Conservation (phyloP, 176 grass and related monocot genomes). For the Paspalum notatum region DNA sequence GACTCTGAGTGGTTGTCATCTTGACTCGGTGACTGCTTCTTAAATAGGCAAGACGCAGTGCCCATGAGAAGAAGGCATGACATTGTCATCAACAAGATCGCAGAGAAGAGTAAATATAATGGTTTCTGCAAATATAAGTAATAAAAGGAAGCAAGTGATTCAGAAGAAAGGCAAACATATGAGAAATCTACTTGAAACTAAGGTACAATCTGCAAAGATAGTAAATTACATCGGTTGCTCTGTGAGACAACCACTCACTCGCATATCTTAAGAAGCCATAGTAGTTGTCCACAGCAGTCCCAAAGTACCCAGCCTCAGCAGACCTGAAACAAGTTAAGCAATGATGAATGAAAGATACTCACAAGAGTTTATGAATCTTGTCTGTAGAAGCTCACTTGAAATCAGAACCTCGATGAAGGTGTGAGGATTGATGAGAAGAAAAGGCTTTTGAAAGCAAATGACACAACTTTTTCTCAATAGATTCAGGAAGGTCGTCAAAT, state of each 20-base stretch:
- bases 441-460: conserved; percentile 73
- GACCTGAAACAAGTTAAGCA: conserved; percentile 54
- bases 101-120: conserved; percentile 66
- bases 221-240: conserved; percentile 89
- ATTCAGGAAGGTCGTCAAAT: conserved; percentile 32
- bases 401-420: conserved; percentile 40
- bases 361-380: conserved; percentile 9
- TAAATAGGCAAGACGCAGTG: conserved; percentile 49
- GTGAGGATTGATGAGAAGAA: conserved; percentile 52
- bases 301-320: conserved; percentile 41
- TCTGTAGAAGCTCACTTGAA: conserved; percentile 52
- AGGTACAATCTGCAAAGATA: conserved; percentile 35
- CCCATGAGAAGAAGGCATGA: conserved; percentile 62
- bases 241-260: conserved; percentile 96
- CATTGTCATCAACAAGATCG: conserved; percentile 67
- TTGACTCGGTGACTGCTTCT: conserved; percentile 35
- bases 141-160: conserved; percentile 26
- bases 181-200: conserved; percentile 21
- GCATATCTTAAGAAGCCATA: conserved; percentile 74
- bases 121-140: conserved; percentile 77
- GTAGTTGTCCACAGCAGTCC: conserved; percentile 58
- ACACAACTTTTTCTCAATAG: conserved; percentile 55
- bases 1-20: conserved; percentile 11
- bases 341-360: conserved; percentile 10
- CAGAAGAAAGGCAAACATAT: conserved; percentile 11